A percentile compares a stretch with the other conserved stretches of the same genome.
phyloP scores from a whole-genome alignment of 2,329 filamentous ascomycete species.

The Mariannaea elegans region DNA sequence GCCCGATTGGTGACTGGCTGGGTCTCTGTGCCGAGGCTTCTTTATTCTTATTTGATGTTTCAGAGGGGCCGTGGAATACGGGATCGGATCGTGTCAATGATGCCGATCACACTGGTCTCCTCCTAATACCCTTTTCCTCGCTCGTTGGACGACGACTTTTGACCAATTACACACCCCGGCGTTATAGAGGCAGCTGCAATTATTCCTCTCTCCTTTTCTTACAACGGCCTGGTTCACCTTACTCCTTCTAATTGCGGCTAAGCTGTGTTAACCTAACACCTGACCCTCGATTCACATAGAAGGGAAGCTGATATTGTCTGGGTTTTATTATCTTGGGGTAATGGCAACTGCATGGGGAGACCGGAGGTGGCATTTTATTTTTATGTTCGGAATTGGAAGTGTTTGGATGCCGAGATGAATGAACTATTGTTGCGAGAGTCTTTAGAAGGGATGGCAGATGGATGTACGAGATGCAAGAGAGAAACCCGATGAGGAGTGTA shows the following conservation, averaged over 20 bases:
- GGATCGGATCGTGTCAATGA: constrained; percentile 11
- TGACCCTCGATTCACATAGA: constrained; percentile 1
- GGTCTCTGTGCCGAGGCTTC: constrained; percentile 1
- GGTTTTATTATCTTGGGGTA: not conserved
- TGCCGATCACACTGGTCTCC: constrained; percentile 7
- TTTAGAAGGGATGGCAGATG: constrained; percentile 7
- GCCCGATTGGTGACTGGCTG: not conserved
- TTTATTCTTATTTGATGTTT: constrained; percentile 9
- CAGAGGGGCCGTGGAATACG: constrained; percentile 1
- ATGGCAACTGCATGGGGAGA: constrained; percentile 13
- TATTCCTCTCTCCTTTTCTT: not conserved
- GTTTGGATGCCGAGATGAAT: not conserved
- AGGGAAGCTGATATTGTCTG: not conserved
- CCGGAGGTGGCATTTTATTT: constrained; percentile 11
- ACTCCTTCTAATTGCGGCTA: constrained; percentile 1
- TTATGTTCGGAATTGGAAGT: constrained; percentile 9
- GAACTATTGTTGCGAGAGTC: too few relatives aligned
- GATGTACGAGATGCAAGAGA: constrained; percentile 6
- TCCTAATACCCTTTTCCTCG: constrained; percentile 20
- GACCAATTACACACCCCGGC: constrained; percentile 1
- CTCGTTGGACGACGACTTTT: constrained; percentile 16
- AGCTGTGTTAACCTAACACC: not conserved
- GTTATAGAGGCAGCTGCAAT: constrained; percentile 22
- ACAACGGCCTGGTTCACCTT: constrained; percentile 5
- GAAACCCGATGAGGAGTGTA: constrained; percentile 24